Evolutionary conservation across 1,139 yeast species (phyloP), one percentile per base, ranked within the genome.

Genomic region (Debaryomycetaceae sp.): DNA sequence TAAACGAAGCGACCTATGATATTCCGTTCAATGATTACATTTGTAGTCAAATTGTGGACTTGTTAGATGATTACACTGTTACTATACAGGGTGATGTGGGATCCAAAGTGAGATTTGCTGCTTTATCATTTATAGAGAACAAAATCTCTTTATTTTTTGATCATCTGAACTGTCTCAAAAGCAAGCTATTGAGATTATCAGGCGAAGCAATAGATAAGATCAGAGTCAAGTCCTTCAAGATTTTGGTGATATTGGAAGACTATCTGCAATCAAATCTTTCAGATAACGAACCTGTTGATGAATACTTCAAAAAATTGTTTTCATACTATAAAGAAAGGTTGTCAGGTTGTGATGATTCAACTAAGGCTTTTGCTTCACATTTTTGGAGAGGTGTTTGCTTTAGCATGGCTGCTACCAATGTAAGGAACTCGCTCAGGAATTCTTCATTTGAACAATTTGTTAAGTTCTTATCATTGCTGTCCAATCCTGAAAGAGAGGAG

Each of bases 51-150:
- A 41, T 69, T n/a, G 45, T 67, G 2, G 35, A 47, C 4, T 66
- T 73, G 38, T 60, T 84, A 37, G 81, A 82, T 51, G 91, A 85
- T 52, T 84, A 84, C 54, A 81, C 90, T 0, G 65, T 75, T 3
- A 82, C 89, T 0, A 80, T 78, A 42, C 86, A 81, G 58, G 93
- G 93, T 14, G 93, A 85, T 61, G 87, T 84, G 11, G 97, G 97
- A 2, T 80, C 89, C 35, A 77, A 82, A 58, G 77, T 89, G 1
- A 70, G 97, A 42, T 54, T 60, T 2, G 75, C 82, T 0, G 68
- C 82, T 1, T 61, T 84, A 6, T 49, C 58, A 6, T 57, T 80
- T 5, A 57, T 84, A 6, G 46, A 51, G 0, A 42, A 53, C 3
- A 71, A 75, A 51, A 38, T 55, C 5, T 45, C 45, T 0, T 13